Percentiles rank a stretch among this genome's conserved stretches.
Evolutionary conservation across 1,284 basidiomycete species (phyloP).

Genomic region (Naganishia sp.): DNA sequence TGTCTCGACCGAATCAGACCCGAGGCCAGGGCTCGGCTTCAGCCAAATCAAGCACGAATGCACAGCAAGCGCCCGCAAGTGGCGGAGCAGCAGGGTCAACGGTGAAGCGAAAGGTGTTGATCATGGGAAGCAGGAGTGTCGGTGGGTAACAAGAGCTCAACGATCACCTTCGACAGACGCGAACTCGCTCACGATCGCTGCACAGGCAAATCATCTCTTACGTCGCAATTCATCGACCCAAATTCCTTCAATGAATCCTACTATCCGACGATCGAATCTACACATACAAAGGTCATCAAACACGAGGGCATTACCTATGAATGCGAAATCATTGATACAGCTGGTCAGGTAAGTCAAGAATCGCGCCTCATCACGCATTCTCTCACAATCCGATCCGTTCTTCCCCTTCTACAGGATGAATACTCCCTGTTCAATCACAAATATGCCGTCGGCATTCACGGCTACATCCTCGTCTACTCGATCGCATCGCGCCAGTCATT

Average conservation of each 20-base stretch:
- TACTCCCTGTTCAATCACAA: constrained; percentile 79
- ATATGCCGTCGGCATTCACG: constrained; percentile 79
- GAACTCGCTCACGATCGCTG: background rate
- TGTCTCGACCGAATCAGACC: constrained; percentile 27
- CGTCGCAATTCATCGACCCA: constrained; percentile 69
- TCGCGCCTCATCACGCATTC: too few species aligned
- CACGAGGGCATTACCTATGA: constrained; percentile 84
- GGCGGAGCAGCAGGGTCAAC: constrained; percentile 20
- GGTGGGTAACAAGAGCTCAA: constrained; percentile 59
- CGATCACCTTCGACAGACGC: background rate
- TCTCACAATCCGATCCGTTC: too few species aligned
- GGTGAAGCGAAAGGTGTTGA: constrained; percentile 76
- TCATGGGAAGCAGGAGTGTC: constrained; percentile 76
- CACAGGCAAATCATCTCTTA: constrained; percentile 75
- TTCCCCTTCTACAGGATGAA: constrained; percentile 65
- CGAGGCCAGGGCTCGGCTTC: constrained; percentile 7
- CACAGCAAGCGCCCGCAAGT: constrained; percentile 6
- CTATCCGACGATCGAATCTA: constrained; percentile 93
- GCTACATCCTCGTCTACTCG: constrained; percentile 90
- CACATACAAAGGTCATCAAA: constrained; percentile 79
- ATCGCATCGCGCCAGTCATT: constrained; percentile 89
- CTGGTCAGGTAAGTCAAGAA: constrained; percentile 64
- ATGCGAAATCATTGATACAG: constrained; percentile 98
- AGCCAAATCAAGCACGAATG: constrained; percentile 6
- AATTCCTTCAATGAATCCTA: constrained; percentile 73